These are phyloP conservation scores for Phytophthora aleatoria DNA, from an alignment of 352 stramenopile genomes.

Conservation along the genomic window DNA sequence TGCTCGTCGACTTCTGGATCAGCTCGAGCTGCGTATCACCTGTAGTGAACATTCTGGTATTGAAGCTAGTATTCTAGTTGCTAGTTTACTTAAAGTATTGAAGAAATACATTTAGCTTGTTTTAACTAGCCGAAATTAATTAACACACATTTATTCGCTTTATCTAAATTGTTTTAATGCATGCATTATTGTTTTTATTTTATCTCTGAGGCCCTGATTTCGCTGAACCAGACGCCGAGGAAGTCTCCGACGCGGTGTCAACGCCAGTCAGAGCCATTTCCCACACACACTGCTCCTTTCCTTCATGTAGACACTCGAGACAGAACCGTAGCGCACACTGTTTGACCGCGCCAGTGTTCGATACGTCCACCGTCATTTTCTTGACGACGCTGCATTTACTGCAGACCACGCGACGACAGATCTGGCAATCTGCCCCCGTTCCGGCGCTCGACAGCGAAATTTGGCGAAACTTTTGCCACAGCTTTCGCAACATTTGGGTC, in stretches of 20 bases:
- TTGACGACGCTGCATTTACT: slow-evolving; percentile 57
- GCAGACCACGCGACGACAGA: slow-evolving; percentile 52
- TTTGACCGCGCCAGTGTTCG: slow-evolving; percentile 28
- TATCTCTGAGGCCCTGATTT: slow-evolving; percentile 11
- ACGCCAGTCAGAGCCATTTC: slow-evolving; percentile 39
- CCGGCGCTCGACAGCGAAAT: slow-evolving; percentile 22
- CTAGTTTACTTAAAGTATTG: too few relatives aligned
- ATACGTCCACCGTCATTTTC: slow-evolving; percentile 58
- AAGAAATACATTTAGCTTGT: too few relatives aligned
- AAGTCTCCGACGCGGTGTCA: slow-evolving; percentile 10
- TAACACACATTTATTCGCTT: too few relatives aligned
- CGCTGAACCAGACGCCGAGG: slow-evolving; percentile 17
- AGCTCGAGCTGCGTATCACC: not conserved
- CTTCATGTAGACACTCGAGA: slow-evolving; percentile 50
- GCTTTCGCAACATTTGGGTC: slow-evolving; percentile 33
- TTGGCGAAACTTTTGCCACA: slow-evolving; percentile 25
- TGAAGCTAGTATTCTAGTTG: too few relatives aligned
- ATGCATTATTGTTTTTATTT: not conserved
- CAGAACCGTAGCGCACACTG: slow-evolving; percentile 54
- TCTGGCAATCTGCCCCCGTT: slow-evolving; percentile 39
- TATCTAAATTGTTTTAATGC: not conserved
- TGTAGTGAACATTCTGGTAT: too few relatives aligned
- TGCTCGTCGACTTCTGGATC: slow-evolving; percentile 20
- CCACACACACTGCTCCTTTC: slow-evolving; percentile 47
- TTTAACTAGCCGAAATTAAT: too few relatives aligned